Evolutionary conservation across 2,329 filamentous ascomycete genomes (phyloP).

Genomic region (Epichloe festucae): DNA sequence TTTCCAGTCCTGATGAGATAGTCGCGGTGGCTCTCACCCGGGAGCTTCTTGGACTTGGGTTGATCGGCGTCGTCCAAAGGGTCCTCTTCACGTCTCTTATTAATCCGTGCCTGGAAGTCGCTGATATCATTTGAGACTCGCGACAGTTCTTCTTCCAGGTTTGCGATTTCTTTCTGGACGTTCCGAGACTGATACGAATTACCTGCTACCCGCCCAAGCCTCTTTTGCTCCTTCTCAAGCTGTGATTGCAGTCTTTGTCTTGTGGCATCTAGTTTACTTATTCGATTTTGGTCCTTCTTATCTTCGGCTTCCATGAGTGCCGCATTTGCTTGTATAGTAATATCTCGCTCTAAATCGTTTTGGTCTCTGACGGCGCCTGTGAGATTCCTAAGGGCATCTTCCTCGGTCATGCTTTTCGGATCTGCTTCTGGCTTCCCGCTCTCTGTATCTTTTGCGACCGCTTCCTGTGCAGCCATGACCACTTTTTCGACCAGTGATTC

Average conservation of each 20-base stretch:
- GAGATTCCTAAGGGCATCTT: slow-evolving; percentile 45
- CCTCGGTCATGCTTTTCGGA: slow-evolving; percentile 36
- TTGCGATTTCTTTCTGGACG: slow-evolving; percentile 51
- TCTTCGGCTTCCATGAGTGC: slow-evolving; percentile 50
- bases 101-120: slow-evolving; percentile 72
- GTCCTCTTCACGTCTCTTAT: slow-evolving; percentile 51
- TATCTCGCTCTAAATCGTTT: slow-evolving; percentile 81
- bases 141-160: slow-evolving; percentile 51
- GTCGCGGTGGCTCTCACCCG: slow-evolving; percentile 73
- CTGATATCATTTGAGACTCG: slow-evolving; percentile 58
- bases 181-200: slow-evolving; percentile 41
- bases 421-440: slow-evolving; percentile 9
- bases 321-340: slow-evolving; percentile 49
- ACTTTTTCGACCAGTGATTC: slow-evolving; percentile 16
- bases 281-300: slow-evolving; percentile 48
- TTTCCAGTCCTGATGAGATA: slow-evolving; percentile 93
- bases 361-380: slow-evolving; percentile 68
- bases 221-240: slow-evolving; percentile 41
- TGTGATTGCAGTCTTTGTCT: slow-evolving; percentile 51
- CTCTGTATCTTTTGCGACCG: neutral
- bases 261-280: slow-evolving; percentile 41
- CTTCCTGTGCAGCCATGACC: slow-evolving; percentile 19
- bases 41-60: slow-evolving; percentile 45
- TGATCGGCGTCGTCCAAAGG: slow-evolving; percentile 29
- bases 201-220: slow-evolving; percentile 28